phyloP scores from a whole-genome alignment of 225 moss, liverwort and hornwort genomes.

The Anthoceros angustus region DNA sequence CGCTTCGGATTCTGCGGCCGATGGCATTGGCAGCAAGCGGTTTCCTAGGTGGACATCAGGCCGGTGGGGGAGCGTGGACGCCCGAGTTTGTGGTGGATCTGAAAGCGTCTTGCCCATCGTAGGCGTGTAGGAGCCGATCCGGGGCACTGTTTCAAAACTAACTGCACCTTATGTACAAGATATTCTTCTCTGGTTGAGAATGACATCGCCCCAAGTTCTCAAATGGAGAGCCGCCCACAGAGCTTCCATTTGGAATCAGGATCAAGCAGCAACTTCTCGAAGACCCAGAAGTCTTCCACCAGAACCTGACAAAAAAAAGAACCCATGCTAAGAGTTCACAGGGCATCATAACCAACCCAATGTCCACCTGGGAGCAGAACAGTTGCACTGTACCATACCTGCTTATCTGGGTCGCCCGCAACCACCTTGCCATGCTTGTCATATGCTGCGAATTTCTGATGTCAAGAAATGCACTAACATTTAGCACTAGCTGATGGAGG shows the following conservation, averaged over 20 bases:
- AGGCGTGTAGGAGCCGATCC: no score
- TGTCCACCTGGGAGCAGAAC: not conserved
- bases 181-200: not conserved
- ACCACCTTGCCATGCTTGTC: constrained; percentile 76
- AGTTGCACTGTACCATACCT: constrained; percentile 21
- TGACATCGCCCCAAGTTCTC: not conserved
- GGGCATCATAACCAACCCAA: not conserved
- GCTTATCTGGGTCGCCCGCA: constrained; percentile 67
- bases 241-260: not conserved
- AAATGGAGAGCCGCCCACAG: not conserved
- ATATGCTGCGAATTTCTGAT: constrained; percentile 86
- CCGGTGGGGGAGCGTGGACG: no score
- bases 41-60: no score
- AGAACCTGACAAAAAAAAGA: not conserved
- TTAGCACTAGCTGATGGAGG: not conserved
- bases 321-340: not conserved
- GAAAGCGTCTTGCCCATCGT: no score
- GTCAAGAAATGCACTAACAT: not conserved
- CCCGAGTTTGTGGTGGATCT: no score
- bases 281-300: constrained; percentile 1
- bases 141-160: not conserved
- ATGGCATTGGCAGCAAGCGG: no score
- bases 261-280: not conserved
- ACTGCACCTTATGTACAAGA: not conserved
- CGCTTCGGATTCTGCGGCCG: no score